Evolutionary conservation across 805 yeast genomes (phyloP).

Genomic region (Candida orba): DNA sequence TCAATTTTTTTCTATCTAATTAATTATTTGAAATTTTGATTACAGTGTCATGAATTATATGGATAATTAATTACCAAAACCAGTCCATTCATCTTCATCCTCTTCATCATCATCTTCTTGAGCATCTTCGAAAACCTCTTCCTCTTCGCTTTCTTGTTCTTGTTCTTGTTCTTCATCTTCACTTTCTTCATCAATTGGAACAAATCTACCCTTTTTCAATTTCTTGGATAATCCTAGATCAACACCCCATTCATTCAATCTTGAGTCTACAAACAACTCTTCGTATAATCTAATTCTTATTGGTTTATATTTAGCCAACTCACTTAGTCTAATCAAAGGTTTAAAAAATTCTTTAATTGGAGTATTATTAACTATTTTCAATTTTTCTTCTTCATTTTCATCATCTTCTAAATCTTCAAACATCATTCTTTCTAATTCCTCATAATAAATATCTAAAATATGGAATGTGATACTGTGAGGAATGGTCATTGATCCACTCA

Average conservation of each 20-base stretch:
- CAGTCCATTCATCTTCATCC: slow-evolving; percentile 36
- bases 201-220: slow-evolving; percentile 20
- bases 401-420: slow-evolving; percentile 42
- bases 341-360: slow-evolving; percentile 50
- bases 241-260: slow-evolving; percentile 61
- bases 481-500: slow-evolving; percentile 51
- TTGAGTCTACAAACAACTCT: slow-evolving; percentile 58
- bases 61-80: slow-evolving; percentile 20
- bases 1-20: no score
- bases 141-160: slow-evolving; percentile 7
- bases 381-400: slow-evolving; percentile 26
- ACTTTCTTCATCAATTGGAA: slow-evolving; percentile 4
- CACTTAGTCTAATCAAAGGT: slow-evolving; percentile 52
- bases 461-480: slow-evolving; percentile 81
- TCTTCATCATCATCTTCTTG: slow-evolving; percentile 22
- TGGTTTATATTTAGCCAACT: slow-evolving; percentile 49
- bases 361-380: slow-evolving; percentile 32
- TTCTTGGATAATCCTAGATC: slow-evolving; percentile 18
- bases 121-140: slow-evolving; percentile 13
- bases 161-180: slow-evolving; percentile 26
- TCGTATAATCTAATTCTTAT: slow-evolving; percentile 56
- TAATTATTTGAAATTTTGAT: no score
- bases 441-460: slow-evolving; percentile 73
- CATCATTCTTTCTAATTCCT: slow-evolving; percentile 69
- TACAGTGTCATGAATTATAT: not conserved